Conservation (phyloP, 139 green algal genomes). For the Chlamydomonas sp. region DNA sequence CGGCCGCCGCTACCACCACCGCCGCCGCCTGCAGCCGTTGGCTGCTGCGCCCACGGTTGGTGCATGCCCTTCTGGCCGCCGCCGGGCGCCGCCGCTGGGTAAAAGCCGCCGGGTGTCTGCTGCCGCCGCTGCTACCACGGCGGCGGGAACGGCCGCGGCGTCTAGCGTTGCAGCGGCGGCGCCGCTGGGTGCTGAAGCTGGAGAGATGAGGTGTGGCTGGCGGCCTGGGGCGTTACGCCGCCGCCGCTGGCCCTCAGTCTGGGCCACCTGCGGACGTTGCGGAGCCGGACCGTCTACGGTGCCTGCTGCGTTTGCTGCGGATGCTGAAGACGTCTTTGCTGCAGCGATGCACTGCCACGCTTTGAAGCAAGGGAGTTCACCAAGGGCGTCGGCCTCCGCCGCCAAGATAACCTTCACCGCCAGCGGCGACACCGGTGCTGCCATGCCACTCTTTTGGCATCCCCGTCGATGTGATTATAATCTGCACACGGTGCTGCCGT, state of each 20-base stretch:
- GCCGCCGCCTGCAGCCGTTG: neutral
- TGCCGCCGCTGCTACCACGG: conserved; percentile 21
- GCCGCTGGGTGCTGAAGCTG: too few relatives aligned
- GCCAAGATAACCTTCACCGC: too few relatives aligned
- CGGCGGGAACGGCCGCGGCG: neutral
- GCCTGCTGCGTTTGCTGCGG: neutral
- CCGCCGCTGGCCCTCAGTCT: too few relatives aligned
- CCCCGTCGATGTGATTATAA: too few relatives aligned
- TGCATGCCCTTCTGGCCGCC: neutral
- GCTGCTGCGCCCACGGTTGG: neutral
- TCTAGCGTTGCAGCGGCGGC: neutral
- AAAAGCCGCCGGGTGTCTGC: conserved; percentile 74
- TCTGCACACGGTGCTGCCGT: too few relatives aligned
- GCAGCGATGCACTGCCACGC: conserved; percentile 16
- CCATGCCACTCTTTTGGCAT: too few relatives aligned
- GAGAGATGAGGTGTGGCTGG: too few relatives aligned
- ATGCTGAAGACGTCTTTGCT: neutral
- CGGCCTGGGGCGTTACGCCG: neutral
- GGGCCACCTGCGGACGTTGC: too few relatives aligned
- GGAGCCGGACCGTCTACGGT: too few relatives aligned
- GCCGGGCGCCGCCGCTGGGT: conserved; percentile 61
- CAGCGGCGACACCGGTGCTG: too few relatives aligned
- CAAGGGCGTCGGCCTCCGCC: too few relatives aligned
- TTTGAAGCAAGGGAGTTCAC: conserved; percentile 18
- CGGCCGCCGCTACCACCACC: neutral